phyloP scores from a whole-genome alignment of 371 early-diverging fungal genomes.

The Fennellomyces sp. region DNA sequence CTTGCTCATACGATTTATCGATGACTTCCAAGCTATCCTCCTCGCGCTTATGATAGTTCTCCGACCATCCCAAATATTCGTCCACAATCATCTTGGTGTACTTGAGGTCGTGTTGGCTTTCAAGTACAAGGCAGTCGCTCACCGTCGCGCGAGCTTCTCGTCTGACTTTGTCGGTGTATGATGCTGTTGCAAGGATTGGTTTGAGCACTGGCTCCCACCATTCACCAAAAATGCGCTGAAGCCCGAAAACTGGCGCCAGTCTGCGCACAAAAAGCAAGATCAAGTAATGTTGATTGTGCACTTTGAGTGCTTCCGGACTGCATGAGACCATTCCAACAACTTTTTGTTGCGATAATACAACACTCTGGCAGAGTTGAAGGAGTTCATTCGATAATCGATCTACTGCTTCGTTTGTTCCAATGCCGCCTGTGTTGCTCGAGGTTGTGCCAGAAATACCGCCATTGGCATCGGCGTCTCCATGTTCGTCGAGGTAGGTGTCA shows the following conservation, averaged over 20 bases:
- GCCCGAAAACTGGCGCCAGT: constrained; percentile 36
- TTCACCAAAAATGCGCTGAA: constrained; percentile 32
- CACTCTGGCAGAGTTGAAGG: constrained; percentile 19
- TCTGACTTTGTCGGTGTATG: constrained; percentile 38
- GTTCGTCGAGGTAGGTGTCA: constrained; percentile 42
- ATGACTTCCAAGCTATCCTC: constrained; percentile 18
- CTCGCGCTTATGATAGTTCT: constrained; percentile 27
- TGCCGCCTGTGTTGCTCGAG: constrained; percentile 9
- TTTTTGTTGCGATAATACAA: constrained; percentile 12
- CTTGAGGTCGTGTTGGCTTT: constrained; percentile 7
- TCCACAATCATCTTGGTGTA: constrained; percentile 30
- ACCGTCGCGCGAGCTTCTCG: constrained; percentile 36
- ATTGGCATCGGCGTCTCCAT: constrained; percentile 16
- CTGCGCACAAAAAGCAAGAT: constrained; percentile 36
- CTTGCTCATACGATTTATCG: constrained; percentile 14
- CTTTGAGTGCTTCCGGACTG: constrained; percentile 17
- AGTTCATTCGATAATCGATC: constrained; percentile 47
- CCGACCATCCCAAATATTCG: constrained; percentile 38
- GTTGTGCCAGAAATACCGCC: not conserved
- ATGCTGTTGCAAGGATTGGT: constrained; percentile 34
- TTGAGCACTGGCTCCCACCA: constrained; percentile 34
- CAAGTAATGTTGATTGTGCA: constrained; percentile 41
- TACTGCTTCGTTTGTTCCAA: constrained; percentile 20
- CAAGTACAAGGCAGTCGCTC: constrained; percentile 24
- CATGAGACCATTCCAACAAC: constrained; percentile 27